These are phyloP conservation scores for Ophiostoma piceae DNA, from an alignment of 2,329 filamentous ascomycete species.

Conservation along the genomic window DNA sequence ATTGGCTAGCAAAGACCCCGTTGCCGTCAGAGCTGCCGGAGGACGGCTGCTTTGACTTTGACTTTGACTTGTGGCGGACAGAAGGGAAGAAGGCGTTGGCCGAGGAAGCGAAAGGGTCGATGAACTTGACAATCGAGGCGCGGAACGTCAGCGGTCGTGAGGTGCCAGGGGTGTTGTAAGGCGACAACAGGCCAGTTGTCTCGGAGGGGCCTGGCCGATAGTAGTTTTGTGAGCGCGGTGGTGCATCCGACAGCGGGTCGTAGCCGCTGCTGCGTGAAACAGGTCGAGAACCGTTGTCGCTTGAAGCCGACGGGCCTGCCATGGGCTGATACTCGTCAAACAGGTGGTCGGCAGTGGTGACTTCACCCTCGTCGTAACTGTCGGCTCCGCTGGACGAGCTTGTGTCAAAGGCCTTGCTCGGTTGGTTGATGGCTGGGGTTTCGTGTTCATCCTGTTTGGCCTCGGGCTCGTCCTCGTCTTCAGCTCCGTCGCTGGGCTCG, in stretches of 20 bases:
- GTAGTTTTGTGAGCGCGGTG: not conserved
- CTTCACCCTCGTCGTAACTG: constrained; percentile 17
- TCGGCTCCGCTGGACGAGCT: not conserved
- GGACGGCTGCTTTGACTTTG: not conserved
- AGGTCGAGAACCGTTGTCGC: not conserved
- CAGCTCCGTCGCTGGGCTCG: constrained; percentile 20
- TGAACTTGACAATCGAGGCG: constrained; percentile 20
- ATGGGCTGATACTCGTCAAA: constrained; percentile 13
- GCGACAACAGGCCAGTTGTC: constrained; percentile 45
- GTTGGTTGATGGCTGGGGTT: not conserved
- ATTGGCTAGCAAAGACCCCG: not conserved
- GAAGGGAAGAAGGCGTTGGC: constrained; percentile 34
- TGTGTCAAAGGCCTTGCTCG: not conserved
- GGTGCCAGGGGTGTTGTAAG: not conserved
- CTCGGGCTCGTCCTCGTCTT: constrained; percentile 28
- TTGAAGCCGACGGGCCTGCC: not conserved
- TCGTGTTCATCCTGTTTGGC: constrained; percentile 13
- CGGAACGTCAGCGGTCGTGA: not conserved
- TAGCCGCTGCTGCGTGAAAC: constrained; percentile 19
- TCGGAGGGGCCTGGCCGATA: constrained; percentile 35
- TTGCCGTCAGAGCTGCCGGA: not conserved
- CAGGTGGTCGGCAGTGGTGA: not conserved
- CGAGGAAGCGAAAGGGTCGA: constrained; percentile 26
- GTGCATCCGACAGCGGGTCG: constrained; percentile 19
- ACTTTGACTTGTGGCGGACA: constrained; percentile 18